These are phyloP conservation scores for Leishmania amazonensis DNA, from an alignment of 208 protist species.

Conservation along the genomic window DNA sequence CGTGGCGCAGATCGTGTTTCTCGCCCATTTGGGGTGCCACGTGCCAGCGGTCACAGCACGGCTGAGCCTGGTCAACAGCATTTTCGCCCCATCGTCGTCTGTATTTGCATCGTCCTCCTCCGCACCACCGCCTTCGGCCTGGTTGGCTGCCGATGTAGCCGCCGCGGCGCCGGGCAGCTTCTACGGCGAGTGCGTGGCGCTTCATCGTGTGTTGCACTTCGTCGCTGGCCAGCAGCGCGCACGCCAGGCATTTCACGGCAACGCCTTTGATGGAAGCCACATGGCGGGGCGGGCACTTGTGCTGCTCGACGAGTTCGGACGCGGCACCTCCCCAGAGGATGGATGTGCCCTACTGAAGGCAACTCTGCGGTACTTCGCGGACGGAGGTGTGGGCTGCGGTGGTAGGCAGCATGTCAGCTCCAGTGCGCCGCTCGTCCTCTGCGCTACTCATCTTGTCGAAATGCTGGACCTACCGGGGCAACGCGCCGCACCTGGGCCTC, in stretches of 20 bases:
- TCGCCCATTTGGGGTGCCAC: conserved; percentile 94
- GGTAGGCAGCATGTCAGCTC: not conserved
- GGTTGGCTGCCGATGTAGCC: not conserved
- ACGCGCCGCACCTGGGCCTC: not conserved
- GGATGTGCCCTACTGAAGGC: conserved; percentile 81
- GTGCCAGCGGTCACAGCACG: conserved; percentile 79
- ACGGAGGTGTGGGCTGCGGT: not conserved
- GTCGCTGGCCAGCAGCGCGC: conserved; percentile 28
- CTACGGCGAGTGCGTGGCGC: conserved; percentile 58
- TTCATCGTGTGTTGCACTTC: conserved; percentile 68
- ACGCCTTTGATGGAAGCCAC: not conserved
- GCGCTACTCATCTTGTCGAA: conserved; percentile 78
- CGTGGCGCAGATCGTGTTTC: conserved; percentile 91
- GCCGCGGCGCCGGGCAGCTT: conserved; percentile 50
- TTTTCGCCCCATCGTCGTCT: conserved; percentile 41
- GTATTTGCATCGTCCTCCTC: not conserved
- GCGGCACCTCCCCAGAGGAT: conserved; percentile 89
- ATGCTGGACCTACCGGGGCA: conserved; percentile 30
- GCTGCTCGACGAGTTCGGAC: conserved; percentile 95
- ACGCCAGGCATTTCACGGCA: not conserved
- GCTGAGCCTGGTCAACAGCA: conserved; percentile 57
- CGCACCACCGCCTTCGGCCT: not conserved
- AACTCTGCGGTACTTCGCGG: conserved; percentile 54
- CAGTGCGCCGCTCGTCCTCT: conserved; percentile 50
- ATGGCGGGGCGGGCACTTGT: conserved; percentile 61